Evolutionary conservation across 139 green algal species (phyloP), one percentile per base, ranked within the genome.

Genomic region (Coelastrella sp.): DNA sequence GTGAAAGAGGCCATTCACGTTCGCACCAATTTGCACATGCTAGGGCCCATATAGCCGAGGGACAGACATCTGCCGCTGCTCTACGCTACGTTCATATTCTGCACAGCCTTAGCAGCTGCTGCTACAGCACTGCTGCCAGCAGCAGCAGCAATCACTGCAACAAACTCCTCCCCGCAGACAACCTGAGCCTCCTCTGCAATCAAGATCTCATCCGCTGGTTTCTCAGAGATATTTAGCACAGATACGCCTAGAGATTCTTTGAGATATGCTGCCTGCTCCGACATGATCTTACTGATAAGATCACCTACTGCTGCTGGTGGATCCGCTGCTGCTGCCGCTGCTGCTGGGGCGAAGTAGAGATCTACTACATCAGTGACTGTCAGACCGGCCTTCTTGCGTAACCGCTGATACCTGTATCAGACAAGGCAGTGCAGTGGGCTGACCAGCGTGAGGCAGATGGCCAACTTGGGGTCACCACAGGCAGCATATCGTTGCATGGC

Each of bases 381-480:
- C 86, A 99, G 91, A 11, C 97, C 97, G 4, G 96, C 95, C 68
- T 96, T 95, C 94, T 99, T 99, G 14, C 98, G 93, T 73, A 99
- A 93, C 92, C 99, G 98, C 95, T 99, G 98, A 87, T 98, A 97
- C 23, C 98, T 95, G 93, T 64, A 76, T 54, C 3, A 2, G 8
- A 71, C 11, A 71, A 71, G 61, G 61, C 61, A 71, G 61, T 71
- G 61, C 16, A 74, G 32, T 47, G 32, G 32, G 32, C 32, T 0
- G 1, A 47, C 16, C 19, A 73, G 13, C 80, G 16, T 73, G 19
- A 57, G 60, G 23, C 56, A 13, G 54, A 19, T 64, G 7, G 17
- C 71, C 32, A 47, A 47, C 32, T 47, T 1, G 32, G 32, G 32
- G 32, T 47, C 32, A 0, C 32, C 32, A 47, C 1, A 47, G 32